These are phyloP conservation scores for Piper longum DNA, from an alignment of 164 flowering plant species.

Conservation along the genomic window DNA sequence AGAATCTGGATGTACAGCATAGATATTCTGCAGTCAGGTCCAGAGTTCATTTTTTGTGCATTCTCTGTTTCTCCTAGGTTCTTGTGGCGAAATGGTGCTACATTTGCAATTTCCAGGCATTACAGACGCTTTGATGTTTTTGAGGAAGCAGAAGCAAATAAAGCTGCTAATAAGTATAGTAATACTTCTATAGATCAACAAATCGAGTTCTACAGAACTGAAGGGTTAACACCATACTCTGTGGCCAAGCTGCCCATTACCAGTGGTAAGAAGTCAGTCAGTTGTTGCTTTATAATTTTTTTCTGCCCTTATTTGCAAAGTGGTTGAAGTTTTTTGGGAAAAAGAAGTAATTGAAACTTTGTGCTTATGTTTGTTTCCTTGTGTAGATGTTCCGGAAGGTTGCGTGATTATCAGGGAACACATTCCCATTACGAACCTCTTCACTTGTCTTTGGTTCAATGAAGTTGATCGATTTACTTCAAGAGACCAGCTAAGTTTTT, in stretches of 20 bases:
- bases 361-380: background rate
- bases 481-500: slow-evolving; percentile 88
- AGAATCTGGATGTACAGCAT: background rate
- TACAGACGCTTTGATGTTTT: slow-evolving; percentile 87
- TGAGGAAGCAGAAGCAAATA: slow-evolving; percentile 92
- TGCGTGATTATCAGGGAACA: slow-evolving; percentile 84
- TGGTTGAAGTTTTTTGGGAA: background rate
- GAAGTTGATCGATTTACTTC: slow-evolving; percentile 97
- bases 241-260: slow-evolving; percentile 82
- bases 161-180: slow-evolving; percentile 86
- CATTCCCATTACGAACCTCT: slow-evolving; percentile 77
- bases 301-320: slow-evolving; percentile 1
- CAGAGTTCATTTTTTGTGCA: background rate
- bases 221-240: slow-evolving; percentile 82
- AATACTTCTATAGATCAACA: slow-evolving; percentile 81
- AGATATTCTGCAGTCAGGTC: background rate
- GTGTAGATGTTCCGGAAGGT: slow-evolving; percentile 96
- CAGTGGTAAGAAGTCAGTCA: slow-evolving; percentile 50
- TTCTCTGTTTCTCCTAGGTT: slow-evolving; percentile 35
- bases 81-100: slow-evolving; percentile 81
- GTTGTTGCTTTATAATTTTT: background rate
- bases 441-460: slow-evolving; percentile 92
- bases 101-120: slow-evolving; percentile 88
- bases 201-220: slow-evolving; percentile 63
- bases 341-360: background rate